Evolutionary conservation across 805 yeast species (phyloP).

Genomic region (Yueomyces sinensis): DNA sequence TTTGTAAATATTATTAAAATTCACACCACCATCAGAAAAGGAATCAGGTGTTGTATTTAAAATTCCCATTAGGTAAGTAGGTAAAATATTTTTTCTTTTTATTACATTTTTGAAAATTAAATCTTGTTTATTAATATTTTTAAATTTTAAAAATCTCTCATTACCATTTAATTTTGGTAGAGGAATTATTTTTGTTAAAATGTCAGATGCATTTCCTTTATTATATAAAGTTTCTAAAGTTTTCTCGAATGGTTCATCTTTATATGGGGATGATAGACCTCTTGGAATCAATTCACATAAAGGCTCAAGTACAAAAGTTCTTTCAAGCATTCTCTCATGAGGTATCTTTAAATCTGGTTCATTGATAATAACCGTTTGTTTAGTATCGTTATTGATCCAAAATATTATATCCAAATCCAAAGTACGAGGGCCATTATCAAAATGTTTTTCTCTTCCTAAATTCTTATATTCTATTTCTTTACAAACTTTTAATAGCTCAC

Average conservation of each 20-base stretch:
- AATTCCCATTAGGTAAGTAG: slow-evolving; percentile 73
- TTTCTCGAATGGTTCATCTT: slow-evolving; percentile 65
- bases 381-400: slow-evolving; percentile 28
- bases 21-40: slow-evolving; percentile 76
- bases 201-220: slow-evolving; percentile 35
- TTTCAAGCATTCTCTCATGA: slow-evolving; percentile 75
- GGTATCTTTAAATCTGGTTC: slow-evolving; percentile 57
- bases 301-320: slow-evolving; percentile 85
- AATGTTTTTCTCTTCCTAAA: slow-evolving; percentile 56
- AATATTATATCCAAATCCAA: slow-evolving; percentile 82
- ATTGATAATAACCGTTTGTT: slow-evolving; percentile 33
- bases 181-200: slow-evolving; percentile 40
- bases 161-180: slow-evolving; percentile 4
- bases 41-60: slow-evolving; percentile 89
- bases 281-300: slow-evolving; percentile 65
- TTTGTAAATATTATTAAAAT: slow-evolving; percentile 20
- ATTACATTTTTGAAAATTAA: slow-evolving; percentile 28
- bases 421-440: slow-evolving; percentile 85
- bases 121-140: slow-evolving; percentile 30
- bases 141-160: slow-evolving; percentile 13
- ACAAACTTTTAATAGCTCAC: slow-evolving; percentile 42
- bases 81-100: slow-evolving; percentile 9
- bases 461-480: slow-evolving; percentile 70
- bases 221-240: slow-evolving; percentile 47
- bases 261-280: slow-evolving; percentile 63